Base-by-base conservation (phyloP, 345 rosid species). In the Zanthoxylum bungeanum region DNA sequence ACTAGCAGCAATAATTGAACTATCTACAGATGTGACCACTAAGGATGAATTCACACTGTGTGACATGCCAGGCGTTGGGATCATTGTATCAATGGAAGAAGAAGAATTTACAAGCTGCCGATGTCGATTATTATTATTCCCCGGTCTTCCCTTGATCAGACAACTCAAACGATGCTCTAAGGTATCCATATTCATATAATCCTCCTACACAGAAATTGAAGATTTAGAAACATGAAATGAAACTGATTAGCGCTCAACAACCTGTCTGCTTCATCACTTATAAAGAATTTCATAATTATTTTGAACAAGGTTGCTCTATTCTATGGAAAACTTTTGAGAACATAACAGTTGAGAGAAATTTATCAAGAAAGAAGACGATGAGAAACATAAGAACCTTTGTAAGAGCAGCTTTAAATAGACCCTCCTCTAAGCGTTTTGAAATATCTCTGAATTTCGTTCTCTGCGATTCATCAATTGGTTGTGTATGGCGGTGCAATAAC, bases 41-140 rank as follows among this genome's bases (percentile, higher is more conserved):
- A 78, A 31, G 66, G 80, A 87, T 28, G 91, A 68, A 84, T 81
- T 92, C 76, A 72, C 86, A 58, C 83, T 55, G 19, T 80, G 91
- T 31, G 93, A 68, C 80, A 95, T 83, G 55, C 99, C 99, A 72
- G 97, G 98, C 21, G 96, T 95, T 30, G 98, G 98, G 68, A 95
- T 92, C 98, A 95, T 91, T 42, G 92, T 86, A 67, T 88, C 88
- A 79, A 85, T 68, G 16, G 91, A 63, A 31, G 95, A 63, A 34
- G 93, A 79, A 19, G 98, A 81, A 86, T 78, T 82, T 75, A 82
- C 85, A 78, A 71, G 78, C 69, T 85, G 87, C 9, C 19, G 81
- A 64, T 64, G 87, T 34, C 86, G 91, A 68, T 63, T 84, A 72
- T 82, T 78, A 69, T 34, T 77, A 67, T 64, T 85, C 61, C 39